Percentiles rank a stretch among this genome's conserved stretches.
Conservation (phyloP, 306 rosid genomes). For the Psophocarpus tetragonolobus region DNA sequence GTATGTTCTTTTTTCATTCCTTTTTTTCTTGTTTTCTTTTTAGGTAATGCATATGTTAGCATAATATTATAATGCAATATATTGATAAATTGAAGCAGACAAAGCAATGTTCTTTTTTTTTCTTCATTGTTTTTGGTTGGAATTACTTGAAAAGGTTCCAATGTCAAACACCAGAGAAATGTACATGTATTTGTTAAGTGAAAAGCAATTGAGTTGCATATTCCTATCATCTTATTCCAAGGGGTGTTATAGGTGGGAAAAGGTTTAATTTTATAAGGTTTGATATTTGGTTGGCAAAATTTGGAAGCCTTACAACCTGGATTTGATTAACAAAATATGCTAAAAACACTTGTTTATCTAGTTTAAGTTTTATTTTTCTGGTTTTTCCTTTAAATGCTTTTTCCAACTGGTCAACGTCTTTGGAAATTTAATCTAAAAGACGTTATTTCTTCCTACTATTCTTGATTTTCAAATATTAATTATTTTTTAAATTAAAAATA, state of each 20-base stretch:
- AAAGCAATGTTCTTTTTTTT: conserved; percentile 4
- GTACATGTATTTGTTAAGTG: conserved; percentile 25
- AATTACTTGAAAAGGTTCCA: conserved; percentile 32
- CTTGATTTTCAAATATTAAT: not conserved
- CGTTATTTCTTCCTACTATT: not conserved
- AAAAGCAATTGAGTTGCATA: not conserved
- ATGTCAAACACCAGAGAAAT: conserved; percentile 33
- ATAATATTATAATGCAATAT: not conserved
- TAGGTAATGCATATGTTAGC: too few relatives aligned
- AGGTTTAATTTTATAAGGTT: conserved; percentile 18
- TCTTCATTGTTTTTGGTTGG: not conserved
- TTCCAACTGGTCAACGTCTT: not conserved
- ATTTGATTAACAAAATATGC: not conserved
- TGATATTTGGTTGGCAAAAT: not conserved
- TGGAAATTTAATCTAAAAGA: not conserved
- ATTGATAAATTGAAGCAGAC: not conserved
- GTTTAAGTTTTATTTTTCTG: not conserved
- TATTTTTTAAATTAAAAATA: not conserved
- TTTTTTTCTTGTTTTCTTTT: not conserved
- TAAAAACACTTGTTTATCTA: not conserved
- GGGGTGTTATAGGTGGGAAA: not conserved
- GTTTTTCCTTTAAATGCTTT: not conserved
- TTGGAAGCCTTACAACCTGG: not conserved
- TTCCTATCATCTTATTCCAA: not conserved
- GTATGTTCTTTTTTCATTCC: conserved; percentile 33